These are phyloP conservation scores for Aureobasidium sp. DNA, from an alignment of 2,329 filamentous ascomycete genomes.

Conservation along the genomic window DNA sequence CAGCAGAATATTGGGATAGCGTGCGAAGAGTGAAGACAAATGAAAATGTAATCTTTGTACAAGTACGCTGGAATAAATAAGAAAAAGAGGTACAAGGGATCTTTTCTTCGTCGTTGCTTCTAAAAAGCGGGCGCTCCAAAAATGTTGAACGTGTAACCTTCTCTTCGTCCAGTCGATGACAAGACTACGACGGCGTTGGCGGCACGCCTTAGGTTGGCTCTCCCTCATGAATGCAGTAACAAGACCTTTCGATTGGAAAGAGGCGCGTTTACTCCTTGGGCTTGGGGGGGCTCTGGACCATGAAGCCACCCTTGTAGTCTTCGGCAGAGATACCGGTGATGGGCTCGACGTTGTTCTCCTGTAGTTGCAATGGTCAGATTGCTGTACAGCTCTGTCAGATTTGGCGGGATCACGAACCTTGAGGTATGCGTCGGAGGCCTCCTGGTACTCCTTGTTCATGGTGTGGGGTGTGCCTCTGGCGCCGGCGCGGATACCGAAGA, in stretches of 20 bases:
- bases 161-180: conserved; percentile 2
- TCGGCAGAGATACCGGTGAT: conserved; percentile 74
- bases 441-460: conserved; percentile 96
- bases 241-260: conserved; percentile 2
- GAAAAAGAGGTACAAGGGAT: conserved; percentile 11
- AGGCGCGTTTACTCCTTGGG: background rate
- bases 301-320: conserved; percentile 61
- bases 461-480: conserved; percentile 67
- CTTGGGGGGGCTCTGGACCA: conserved; percentile 53
- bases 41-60: conserved; percentile 7
- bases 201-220: background rate
- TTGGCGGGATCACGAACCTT: conserved; percentile 52
- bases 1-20: too few species aligned
- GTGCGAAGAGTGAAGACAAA: background rate
- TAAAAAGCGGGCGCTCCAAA: conserved; percentile 8
- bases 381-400: background rate
- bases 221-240: background rate
- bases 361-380: conserved; percentile 17
- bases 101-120: conserved; percentile 7
- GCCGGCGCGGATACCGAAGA: conserved; percentile 61
- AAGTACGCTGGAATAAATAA: conserved; percentile 9
- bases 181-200: background rate
- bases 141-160: conserved; percentile 6
- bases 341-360: conserved; percentile 79
- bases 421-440: conserved; percentile 87